Evolutionary conservation across 1,284 basidiomycete species (phyloP), one percentile per base, ranked within the genome.

Genomic region (Ustilago bromivora): DNA sequence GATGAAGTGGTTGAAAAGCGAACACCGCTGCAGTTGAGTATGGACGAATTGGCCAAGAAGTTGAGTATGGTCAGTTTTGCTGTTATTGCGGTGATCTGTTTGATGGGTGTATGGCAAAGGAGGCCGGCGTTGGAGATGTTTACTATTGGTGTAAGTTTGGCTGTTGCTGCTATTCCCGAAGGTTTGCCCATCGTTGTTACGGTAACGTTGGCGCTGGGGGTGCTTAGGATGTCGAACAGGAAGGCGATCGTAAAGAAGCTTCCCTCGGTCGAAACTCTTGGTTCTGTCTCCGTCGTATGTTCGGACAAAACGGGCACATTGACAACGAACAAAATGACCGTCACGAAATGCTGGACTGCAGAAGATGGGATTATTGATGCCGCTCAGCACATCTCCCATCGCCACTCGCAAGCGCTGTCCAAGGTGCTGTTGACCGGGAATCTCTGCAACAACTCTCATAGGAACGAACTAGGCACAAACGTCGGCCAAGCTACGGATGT

Each of bases 71-170:
- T 96, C 66, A 96, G 94, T 2, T 98, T 99, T 79, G 93, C 90
- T 23, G 90, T 98, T 58, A 99, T 99, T 79, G 96, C 94, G 15
- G 87, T 97, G 41, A 98, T 98, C 67, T 94, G 94, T 85, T 87
- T 99, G 61, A 92, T 98, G 77, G 96, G 96, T 4, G 90, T 96
- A 5, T 88, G 92, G 74, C 96, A 98, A 85, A 89, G 90, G 35
- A 89, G 95, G n/a, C 90, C 92, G 13, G 97, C 95, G 95, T 88
- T 98, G 11, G 96, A 98, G 59, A 98, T 98, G 96, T 98, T 98
- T 84, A 98, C 96, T 11, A 98, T 98, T 76, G 96, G 96, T 88
- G 96, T 98, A 4, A 98, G 95, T 1, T 90, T 98, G 65, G 96
- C 96, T 23, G 96, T 98, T 15, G 96, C 96, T 61, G 96, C 96